These are phyloP conservation scores for Asterophora lycoperdoides DNA, from an alignment of 768 basidiomycete species.

Conservation along the genomic window DNA sequence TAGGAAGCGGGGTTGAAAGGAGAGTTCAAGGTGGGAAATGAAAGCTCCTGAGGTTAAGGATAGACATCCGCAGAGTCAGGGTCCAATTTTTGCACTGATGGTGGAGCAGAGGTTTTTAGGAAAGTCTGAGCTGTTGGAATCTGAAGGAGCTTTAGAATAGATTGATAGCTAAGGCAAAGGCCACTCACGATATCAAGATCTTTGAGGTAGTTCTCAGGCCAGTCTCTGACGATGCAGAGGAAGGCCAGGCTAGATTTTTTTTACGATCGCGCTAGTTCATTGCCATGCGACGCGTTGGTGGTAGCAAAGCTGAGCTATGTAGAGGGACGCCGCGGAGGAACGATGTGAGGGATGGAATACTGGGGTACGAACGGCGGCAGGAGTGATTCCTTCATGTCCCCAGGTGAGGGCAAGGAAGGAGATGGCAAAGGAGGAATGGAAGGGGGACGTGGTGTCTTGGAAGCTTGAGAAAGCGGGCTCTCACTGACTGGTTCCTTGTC, in stretches of 20 bases:
- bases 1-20: background rate
- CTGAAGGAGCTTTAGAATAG: slow-evolving; percentile 15
- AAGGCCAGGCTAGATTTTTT: slow-evolving; percentile 16
- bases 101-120: slow-evolving; percentile 4
- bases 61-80: background rate
- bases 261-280: slow-evolving; percentile 11
- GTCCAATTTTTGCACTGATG: background rate
- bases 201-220: slow-evolving; percentile 17
- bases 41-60: slow-evolving; percentile 7
- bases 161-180: background rate
- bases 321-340: slow-evolving; percentile 29
- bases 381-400: slow-evolving; percentile 10
- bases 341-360: slow-evolving; percentile 18
- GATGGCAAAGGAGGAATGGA: slow-evolving; percentile 16
- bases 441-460: slow-evolving; percentile 4
- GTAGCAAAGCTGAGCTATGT: slow-evolving; percentile 28
- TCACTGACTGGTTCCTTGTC: slow-evolving; percentile 3
- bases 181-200: slow-evolving; percentile 27
- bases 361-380: slow-evolving; percentile 22
- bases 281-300: background rate
- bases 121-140: slow-evolving; percentile 23
- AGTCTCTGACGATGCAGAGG: slow-evolving; percentile 20
- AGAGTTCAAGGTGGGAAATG: slow-evolving; percentile 8
- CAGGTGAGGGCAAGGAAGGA: slow-evolving; percentile 12
- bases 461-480: slow-evolving; percentile 5